Conservation (phyloP, 108 stramenopile species). For the Aurantiochytrium sp. region DNA sequence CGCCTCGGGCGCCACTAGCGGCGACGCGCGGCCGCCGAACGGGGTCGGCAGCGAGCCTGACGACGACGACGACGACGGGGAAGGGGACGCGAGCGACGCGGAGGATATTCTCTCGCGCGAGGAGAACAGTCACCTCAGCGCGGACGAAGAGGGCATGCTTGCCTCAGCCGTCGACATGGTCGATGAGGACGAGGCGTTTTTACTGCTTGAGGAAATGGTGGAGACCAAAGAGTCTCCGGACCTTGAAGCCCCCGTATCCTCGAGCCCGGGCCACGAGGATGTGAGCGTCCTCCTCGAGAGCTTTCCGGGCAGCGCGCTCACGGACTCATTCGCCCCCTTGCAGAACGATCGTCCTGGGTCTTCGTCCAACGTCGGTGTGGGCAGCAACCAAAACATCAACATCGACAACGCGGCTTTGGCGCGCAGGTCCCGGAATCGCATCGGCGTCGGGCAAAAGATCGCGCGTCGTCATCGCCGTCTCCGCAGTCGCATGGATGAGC, state of each 20-base stretch:
- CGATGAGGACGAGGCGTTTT: neutral
- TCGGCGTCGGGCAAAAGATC: too few species aligned
- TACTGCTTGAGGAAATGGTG: neutral
- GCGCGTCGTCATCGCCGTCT: neutral
- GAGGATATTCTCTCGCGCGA: neutral
- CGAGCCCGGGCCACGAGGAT: neutral
- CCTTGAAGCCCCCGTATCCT: neutral
- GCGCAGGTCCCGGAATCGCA: too few species aligned
- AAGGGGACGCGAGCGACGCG: neutral
- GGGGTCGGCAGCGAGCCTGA: neutral
- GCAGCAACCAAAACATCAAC: too few species aligned
- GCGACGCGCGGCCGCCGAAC: neutral
- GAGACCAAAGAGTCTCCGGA: neutral
- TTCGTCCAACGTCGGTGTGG: too few species aligned
- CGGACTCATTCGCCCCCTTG: neutral
- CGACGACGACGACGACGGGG: neutral
- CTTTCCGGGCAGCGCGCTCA: neutral
- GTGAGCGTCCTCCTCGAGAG: neutral
- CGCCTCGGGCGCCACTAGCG: too few species aligned
- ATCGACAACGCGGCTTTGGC: too few species aligned
- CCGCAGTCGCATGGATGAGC: neutral
- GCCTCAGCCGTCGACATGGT: neutral
- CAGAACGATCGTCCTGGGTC: neutral
- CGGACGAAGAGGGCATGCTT: neutral
- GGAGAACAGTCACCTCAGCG: neutral